Evolutionary conservation across 2,329 filamentous ascomycete genomes (phyloP), one percentile per base, ranked within the genome.

Genomic region (Sclerotinia glacialis): DNA sequence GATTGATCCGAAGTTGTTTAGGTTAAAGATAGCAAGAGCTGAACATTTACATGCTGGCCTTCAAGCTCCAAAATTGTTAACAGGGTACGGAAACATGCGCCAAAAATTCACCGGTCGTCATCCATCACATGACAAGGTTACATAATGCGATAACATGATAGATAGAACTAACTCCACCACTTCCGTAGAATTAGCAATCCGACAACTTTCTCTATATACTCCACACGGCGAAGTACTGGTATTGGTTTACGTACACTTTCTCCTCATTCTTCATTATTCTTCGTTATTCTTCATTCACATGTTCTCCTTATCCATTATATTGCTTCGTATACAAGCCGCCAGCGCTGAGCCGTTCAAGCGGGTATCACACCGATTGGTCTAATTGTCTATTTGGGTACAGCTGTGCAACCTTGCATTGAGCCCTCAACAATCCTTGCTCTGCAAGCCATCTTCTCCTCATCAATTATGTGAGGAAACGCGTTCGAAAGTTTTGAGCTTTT

Each of bases 391-490:
- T n/a, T n/a, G n/a, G n/a, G n/a, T n/a, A n/a, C 55, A n/a, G n/a
- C 55, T 31, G 28, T 23, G 14, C 28, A 34, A 64, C 61, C 61
- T 55, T 55, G 49, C 37, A 44, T 44, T 34, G 44, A 60, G 58
- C 58, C 21, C 21, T 37, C 21, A 16, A 37, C 28, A 47, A 60
- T 26, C 58, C 61, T 54, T 55, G 37, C 28, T 23, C 37, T 64
- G 61, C 50, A 53, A 56, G 61, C 61, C 50, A 56, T 34, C 49
- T 64, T 55, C 61, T 46, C 61, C 61, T 64, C 61, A 64, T 40
- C 23, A 12, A 26, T 26, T 26, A 50, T 65, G 44, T 14, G 40
- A 49, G 46, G 46, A 28, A 23, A 52, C 53, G 18, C 16, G 60
- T 60, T 6, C 34, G 46, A 34, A 52, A 23, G 23, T 26, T 37